Evolutionary conservation across 1,139 yeast genomes (phyloP).

Genomic region (Hyphopichia wangnamkhiaoensis): DNA sequence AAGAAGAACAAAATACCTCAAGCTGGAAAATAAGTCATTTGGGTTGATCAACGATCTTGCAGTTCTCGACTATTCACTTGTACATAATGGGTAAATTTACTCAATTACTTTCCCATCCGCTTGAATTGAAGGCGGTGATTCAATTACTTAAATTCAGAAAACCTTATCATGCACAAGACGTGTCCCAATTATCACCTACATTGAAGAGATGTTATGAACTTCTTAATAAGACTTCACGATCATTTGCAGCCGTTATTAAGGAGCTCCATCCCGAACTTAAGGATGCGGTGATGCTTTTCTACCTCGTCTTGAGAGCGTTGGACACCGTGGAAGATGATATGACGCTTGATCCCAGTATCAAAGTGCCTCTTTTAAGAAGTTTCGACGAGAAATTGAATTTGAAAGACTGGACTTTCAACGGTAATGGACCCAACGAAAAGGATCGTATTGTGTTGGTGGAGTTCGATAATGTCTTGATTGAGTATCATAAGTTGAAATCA

Average conservation of each 20-base stretch:
- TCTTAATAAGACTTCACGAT: slow-evolving; percentile 73
- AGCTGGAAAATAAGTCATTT: too few species aligned
- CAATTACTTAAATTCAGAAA: slow-evolving; percentile 59
- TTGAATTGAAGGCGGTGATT: slow-evolving; percentile 67
- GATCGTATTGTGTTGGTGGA: slow-evolving; percentile 80
- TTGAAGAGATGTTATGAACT: slow-evolving; percentile 69
- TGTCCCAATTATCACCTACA: slow-evolving; percentile 42
- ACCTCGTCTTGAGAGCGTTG: slow-evolving; percentile 81
- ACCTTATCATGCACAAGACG: slow-evolving; percentile 54
- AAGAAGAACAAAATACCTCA: too few species aligned
- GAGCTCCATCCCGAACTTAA: slow-evolving; percentile 91
- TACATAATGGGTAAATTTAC: slow-evolving; percentile 73
- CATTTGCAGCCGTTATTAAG: slow-evolving; percentile 88
- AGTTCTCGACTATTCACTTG: too few species aligned
- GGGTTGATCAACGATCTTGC: too few species aligned
- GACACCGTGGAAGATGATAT: slow-evolving; percentile 98
- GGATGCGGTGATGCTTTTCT: slow-evolving; percentile 79
- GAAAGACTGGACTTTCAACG: slow-evolving; percentile 80
- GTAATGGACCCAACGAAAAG: slow-evolving; percentile 71
- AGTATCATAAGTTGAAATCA: slow-evolving; percentile 72
- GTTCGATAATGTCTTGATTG: slow-evolving; percentile 67
- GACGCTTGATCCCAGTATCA: slow-evolving; percentile 70
- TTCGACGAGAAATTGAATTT: slow-evolving; percentile 65
- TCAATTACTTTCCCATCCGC: slow-evolving; percentile 68
- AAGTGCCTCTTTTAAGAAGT: slow-evolving; percentile 70